Conservation (phyloP, 345 rosid genomes). For the Boechera stricta region DNA sequence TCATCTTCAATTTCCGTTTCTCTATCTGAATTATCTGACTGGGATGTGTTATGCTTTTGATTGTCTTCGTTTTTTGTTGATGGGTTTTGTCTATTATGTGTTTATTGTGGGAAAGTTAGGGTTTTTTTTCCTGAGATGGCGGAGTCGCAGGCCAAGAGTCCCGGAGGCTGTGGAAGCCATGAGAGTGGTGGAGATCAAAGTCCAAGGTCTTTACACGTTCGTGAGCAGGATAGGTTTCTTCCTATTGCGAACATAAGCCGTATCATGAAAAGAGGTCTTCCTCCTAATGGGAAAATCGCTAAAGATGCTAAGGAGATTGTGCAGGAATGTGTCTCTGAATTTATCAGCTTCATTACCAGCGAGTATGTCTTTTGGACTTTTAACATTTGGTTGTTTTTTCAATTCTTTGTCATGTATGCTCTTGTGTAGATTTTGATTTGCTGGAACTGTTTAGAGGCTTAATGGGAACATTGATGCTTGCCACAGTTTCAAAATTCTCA, state of each 20-base stretch:
- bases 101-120: slow-evolving; percentile 20
- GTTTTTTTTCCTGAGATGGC: slow-evolving; percentile 49
- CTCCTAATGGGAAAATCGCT: slow-evolving; percentile 91
- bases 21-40: not conserved
- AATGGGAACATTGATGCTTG: not conserved
- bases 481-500: not conserved
- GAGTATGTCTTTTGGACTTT: slow-evolving; percentile 56
- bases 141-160: slow-evolving; percentile 47
- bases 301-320: slow-evolving; percentile 98
- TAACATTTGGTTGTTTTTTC: slow-evolving; percentile 3
- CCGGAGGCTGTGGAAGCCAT: slow-evolving; percentile 76
- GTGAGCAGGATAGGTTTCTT: slow-evolving; percentile 91
- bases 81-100: slow-evolving; percentile 15
- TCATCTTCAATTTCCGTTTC: slow-evolving; percentile 12
- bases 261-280: slow-evolving; percentile 92
- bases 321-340: slow-evolving; percentile 96
- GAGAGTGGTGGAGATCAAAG: slow-evolving; percentile 96
- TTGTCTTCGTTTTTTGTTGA: slow-evolving; percentile 12
- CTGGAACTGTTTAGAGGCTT: not conserved
- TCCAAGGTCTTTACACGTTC: slow-evolving; percentile 67
- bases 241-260: slow-evolving; percentile 97
- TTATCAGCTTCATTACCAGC: slow-evolving; percentile 97
- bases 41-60: not conserved
- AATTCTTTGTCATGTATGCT: slow-evolving; percentile 6
- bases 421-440: not conserved